Conservation (phyloP, 768 basidiomycete species). For the Megacollybia marginata region DNA sequence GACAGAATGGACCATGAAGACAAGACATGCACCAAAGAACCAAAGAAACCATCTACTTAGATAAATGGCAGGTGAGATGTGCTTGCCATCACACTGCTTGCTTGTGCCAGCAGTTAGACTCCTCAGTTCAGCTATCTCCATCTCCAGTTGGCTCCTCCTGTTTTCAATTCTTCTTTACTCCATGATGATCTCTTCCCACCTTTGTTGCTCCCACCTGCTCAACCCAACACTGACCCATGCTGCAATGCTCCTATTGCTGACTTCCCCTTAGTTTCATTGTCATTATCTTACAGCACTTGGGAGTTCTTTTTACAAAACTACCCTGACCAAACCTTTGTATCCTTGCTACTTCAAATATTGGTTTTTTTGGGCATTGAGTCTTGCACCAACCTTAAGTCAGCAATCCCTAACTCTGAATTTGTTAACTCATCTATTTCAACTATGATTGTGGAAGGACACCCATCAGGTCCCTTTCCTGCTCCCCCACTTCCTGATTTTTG, state of each 20-base stretch:
- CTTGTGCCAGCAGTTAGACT: not conserved
- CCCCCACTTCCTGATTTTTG: slow-evolving; percentile 13
- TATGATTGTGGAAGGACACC: slow-evolving; percentile 6
- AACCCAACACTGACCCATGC: not conserved
- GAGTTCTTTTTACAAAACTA: not conserved
- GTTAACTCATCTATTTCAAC: slow-evolving; percentile 6
- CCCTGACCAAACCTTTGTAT: not conserved
- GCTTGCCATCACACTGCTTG: not conserved
- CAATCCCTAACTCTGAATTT: slow-evolving; percentile 3
- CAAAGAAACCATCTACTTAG: slow-evolving; percentile 1
- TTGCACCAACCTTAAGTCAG: slow-evolving; percentile 10
- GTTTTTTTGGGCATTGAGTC: slow-evolving; percentile 1
- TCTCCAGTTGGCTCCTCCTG: not conserved
- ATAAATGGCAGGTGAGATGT: no score
- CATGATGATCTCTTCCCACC: not conserved
- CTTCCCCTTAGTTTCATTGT: not conserved
- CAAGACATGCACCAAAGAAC: not conserved
- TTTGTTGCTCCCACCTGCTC: not conserved
- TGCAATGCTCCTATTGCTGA: not conserved
- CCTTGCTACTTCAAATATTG: not conserved
- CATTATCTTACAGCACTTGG: not conserved
- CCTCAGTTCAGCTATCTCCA: not conserved
- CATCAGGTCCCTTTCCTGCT: slow-evolving; percentile 9
- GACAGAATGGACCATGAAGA: slow-evolving; percentile 1
- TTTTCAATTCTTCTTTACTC: not conserved